Percentiles rank a stretch among this genome's conserved stretches.
Conservation (phyloP, 768 basidiomycete genomes). For the Lactarius indigo region DNA sequence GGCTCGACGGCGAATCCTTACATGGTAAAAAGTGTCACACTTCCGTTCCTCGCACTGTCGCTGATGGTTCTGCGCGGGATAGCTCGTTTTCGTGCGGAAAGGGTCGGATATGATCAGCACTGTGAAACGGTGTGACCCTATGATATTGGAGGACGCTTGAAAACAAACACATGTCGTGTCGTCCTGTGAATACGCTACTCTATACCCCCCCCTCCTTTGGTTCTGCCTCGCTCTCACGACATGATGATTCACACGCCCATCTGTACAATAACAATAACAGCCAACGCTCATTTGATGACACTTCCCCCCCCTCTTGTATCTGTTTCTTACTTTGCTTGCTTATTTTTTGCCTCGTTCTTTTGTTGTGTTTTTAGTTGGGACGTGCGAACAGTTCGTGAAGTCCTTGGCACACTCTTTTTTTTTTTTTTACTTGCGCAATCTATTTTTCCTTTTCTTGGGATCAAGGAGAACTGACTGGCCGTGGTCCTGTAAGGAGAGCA, state of each 20-base stretch:
- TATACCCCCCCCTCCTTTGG: neutral
- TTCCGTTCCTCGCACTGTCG: constrained; percentile 30
- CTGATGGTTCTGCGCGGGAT: neutral
- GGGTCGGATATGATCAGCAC: constrained; percentile 77
- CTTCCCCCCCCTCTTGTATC: no score
- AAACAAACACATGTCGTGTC: neutral
- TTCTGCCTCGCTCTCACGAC: neutral
- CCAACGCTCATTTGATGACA: neutral
- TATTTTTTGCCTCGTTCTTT: neutral
- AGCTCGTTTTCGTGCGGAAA: constrained; percentile 74
- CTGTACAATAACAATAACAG: neutral
- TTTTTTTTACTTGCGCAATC: no score
- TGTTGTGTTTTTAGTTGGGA: neutral
- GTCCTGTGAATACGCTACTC: neutral
- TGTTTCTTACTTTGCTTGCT: no score
- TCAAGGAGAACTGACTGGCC: no score
- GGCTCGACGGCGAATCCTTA: constrained; percentile 89
- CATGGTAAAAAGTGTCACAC: no score
- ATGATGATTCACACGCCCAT: no score
- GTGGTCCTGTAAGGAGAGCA: no score
- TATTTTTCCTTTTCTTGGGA: no score
- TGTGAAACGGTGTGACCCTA: constrained; percentile 58
- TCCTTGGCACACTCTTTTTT: no score
- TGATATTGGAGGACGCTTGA: constrained; percentile 29
- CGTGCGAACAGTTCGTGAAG: no score